Conservation (phyloP, 192 early-diverging fungal species). For the Backusella tarrabulga region DNA sequence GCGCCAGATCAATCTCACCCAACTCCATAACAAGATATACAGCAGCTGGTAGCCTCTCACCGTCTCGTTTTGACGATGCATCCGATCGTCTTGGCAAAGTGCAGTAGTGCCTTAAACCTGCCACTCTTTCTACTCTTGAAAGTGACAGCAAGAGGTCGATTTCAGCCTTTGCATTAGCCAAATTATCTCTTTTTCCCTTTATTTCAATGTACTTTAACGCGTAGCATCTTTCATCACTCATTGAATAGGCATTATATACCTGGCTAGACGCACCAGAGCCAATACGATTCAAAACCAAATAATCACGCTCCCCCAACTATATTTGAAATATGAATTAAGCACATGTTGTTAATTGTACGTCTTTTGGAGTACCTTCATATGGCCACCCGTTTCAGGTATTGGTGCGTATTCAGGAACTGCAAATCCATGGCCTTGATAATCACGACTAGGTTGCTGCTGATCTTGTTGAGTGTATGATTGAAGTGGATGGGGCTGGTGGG, state of each 20-base stretch:
- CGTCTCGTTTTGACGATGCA: no score
- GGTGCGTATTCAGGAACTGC: neutral
- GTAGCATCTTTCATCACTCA: conserved; percentile 71
- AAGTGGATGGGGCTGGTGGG: no score
- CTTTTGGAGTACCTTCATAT: neutral
- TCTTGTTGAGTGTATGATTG: no score
- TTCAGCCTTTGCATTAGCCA: conserved; percentile 81
- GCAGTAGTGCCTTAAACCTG: conserved; percentile 64
- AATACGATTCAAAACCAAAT: conserved; percentile 54
- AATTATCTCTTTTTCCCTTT: conserved; percentile 59
- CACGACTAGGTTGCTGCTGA: neutral
- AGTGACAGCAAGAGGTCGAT: conserved; percentile 72
- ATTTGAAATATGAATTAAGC: neutral
- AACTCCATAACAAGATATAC: conserved; percentile 70
- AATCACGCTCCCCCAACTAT: conserved; percentile 44
- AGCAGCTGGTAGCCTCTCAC: no score
- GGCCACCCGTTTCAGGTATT: neutral
- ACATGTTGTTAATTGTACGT: neutral
- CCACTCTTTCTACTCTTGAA: conserved; percentile 66
- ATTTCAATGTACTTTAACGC: conserved; percentile 79
- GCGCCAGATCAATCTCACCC: conserved; percentile 86
- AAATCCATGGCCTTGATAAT: neutral
- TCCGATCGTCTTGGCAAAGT: no score
- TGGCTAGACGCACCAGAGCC: conserved; percentile 88
- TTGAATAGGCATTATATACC: conserved; percentile 84